Evolutionary conservation across 768 basidiomycete species (phyloP).

Genomic region (Amanita molliuscula): DNA sequence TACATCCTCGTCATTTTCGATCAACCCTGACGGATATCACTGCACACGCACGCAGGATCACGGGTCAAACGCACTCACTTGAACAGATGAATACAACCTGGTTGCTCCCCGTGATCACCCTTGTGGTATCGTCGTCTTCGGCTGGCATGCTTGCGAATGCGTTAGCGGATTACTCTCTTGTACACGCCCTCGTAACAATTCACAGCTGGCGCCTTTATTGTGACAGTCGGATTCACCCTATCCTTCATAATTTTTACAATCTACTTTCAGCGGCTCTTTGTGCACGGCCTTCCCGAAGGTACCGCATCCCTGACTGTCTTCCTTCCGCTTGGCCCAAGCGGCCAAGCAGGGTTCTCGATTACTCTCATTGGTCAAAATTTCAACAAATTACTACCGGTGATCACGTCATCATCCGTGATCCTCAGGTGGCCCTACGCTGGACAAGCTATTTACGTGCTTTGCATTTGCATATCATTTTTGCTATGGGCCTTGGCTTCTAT

Average conservation of each 20-base stretch:
- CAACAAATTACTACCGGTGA: slow-evolving; percentile 23
- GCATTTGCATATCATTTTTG: slow-evolving; percentile 35
- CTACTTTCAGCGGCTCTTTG: slow-evolving; percentile 50
- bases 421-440: slow-evolving; percentile 22
- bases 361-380: slow-evolving; percentile 44
- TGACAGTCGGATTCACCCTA: slow-evolving; percentile 44
- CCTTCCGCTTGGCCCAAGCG: slow-evolving; percentile 66
- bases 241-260: slow-evolving; percentile 58
- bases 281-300: slow-evolving; percentile 43
- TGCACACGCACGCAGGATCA: slow-evolving; percentile 32
- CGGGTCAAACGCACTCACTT: slow-evolving; percentile 43
- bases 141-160: slow-evolving; percentile 40
- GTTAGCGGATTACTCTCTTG: slow-evolving; percentile 31
- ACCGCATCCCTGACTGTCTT: slow-evolving; percentile 46
- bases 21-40: neutral
- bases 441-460: slow-evolving; percentile 31
- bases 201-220: slow-evolving; percentile 40
- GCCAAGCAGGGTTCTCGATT: slow-evolving; percentile 52
- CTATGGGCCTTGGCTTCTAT: slow-evolving; percentile 56
- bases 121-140: slow-evolving; percentile 37
- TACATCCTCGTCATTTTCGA: neutral
- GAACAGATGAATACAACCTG: slow-evolving; percentile 50
- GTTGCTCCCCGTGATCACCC: slow-evolving; percentile 69
- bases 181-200: slow-evolving; percentile 47
- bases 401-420: slow-evolving; percentile 24